Percentiles rank a stretch among this genome's conserved stretches.
Evolutionary conservation across 805 yeast genomes (phyloP).

Genomic region (Blastobotrys terrestris): DNA sequence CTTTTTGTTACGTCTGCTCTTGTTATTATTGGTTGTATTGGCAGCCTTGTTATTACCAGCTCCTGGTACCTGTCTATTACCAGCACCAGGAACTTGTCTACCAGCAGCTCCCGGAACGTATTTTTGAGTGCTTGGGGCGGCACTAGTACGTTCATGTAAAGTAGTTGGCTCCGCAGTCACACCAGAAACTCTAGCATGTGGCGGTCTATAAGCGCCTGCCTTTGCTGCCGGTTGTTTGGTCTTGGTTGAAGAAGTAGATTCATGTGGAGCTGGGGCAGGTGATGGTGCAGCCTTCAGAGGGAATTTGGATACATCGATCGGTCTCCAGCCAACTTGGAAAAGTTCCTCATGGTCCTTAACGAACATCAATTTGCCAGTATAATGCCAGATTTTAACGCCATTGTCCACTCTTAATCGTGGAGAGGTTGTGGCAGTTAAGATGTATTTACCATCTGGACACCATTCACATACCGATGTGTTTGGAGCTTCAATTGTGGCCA

Average conservation of each 20-base stretch:
- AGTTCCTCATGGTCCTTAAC: conserved; percentile 77
- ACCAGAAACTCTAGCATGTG: conserved; percentile 70
- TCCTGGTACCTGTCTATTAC: conserved; percentile 39
- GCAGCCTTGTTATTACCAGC: conserved; percentile 52
- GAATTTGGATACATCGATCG: conserved; percentile 48
- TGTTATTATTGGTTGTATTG: conserved; percentile 64
- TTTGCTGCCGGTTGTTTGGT: conserved; percentile 47
- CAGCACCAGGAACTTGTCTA: conserved; percentile 39
- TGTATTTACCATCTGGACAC: conserved; percentile 94
- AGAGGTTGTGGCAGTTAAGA: conserved; percentile 92
- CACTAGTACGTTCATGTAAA: conserved; percentile 22
- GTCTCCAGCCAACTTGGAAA: conserved; percentile 79
- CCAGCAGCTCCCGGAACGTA: conserved; percentile 19
- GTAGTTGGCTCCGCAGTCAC: conserved; percentile 28
- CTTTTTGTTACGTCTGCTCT: conserved; percentile 55
- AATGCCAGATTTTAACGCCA: conserved; percentile 91
- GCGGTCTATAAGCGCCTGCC: conserved; percentile 81
- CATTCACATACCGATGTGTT: conserved; percentile 96
- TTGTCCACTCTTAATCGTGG: conserved; percentile 97
- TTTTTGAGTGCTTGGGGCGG: background rate
- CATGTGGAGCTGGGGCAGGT: conserved; percentile 60
- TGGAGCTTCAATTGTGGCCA: conserved; percentile 80
- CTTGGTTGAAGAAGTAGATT: conserved; percentile 44
- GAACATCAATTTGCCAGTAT: conserved; percentile 72
- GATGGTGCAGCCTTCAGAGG: conserved; percentile 41